Conservation (phyloP, 2,329 filamentous ascomycete genomes). For the Curvularia verruculosa region DNA sequence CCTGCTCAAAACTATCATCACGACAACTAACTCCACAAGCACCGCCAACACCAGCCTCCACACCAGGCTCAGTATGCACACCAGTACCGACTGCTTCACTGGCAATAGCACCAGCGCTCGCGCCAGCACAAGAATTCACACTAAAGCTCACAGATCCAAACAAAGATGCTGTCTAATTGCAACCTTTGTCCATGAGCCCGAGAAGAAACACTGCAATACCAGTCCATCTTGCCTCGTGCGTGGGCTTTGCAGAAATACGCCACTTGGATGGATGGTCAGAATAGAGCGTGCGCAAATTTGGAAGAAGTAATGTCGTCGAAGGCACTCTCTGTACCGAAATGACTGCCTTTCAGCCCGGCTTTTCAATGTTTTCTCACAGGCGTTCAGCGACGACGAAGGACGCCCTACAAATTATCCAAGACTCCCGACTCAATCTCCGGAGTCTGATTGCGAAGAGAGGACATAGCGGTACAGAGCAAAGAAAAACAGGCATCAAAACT, state of each 20-base stretch:
- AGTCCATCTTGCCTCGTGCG: background rate
- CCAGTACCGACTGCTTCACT: too few relatives aligned
- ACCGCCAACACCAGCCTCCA: background rate
- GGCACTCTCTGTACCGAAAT: background rate
- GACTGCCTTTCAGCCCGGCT: background rate
- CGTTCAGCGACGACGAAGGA: background rate
- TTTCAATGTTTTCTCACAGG: background rate
- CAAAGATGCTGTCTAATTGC: background rate
- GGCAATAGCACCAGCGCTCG: background rate
- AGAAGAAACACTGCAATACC: background rate
- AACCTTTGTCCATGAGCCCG: background rate
- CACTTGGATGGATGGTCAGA: background rate
- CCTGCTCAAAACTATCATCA: too few relatives aligned
- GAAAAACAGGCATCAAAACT: background rate
- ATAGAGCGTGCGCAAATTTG: background rate
- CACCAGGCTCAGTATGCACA: too few relatives aligned
- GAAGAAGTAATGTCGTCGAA: background rate
- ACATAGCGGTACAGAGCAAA: background rate
- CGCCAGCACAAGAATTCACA: background rate
- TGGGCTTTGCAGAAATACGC: background rate
- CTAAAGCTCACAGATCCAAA: background rate
- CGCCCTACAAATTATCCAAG: background rate
- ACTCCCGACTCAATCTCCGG: background rate
- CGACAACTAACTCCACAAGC: background rate
- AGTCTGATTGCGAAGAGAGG: background rate